Base-by-base conservation (phyloP, 2,329 filamentous ascomycete genomes). In the Ophidiomyces ophidiicola region DNA sequence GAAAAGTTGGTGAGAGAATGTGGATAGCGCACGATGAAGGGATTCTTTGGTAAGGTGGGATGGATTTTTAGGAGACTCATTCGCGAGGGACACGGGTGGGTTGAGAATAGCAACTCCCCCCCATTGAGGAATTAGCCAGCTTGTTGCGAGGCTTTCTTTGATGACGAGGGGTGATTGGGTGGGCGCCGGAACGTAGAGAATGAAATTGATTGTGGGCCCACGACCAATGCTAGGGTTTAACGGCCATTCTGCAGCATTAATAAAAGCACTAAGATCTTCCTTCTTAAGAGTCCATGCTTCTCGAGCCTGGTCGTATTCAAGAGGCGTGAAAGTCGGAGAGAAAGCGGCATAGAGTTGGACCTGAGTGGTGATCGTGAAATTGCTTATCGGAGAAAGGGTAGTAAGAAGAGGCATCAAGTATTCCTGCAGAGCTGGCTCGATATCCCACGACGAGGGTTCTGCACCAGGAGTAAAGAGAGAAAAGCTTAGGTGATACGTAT, bases 221-320 rank as follows among this genome's bases (percentile, higher is more conserved):
- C 76, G 78, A 29, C 87, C 90, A 49, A 98, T 96, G 41, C 85
- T 94, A 0, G 88, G 88, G 46, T 82, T 93, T 2, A 98, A 64
- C 0, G 90, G 90, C 90, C 90, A 98, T 63, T 98, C 90, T 2
- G 90, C 90, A 2, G 88, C 87, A 53, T 98, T 98, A 60, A 98
- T 86, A 54, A 98, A 98, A 1, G 83, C 87, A 25, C 84, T 85
- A 1, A 98, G 70, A 51, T 94, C 86, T 50, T 93, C 82, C 56
- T 85, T 87, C 51, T 74, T 78, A 24, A 98, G 65, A 0, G 67
- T 72, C 75, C 75, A 80, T 21, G 80, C 70, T 17, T 78, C 62
- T n/a, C 59, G 59, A 0, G 56, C 42, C 17, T 68, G 60, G 39
- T 76, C 68, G 43, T 68, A 74, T 32, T 70, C 64, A 1, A 76